phyloP scores from a whole-genome alignment of 179 eudicot species.

The Beta lomatogona region DNA sequence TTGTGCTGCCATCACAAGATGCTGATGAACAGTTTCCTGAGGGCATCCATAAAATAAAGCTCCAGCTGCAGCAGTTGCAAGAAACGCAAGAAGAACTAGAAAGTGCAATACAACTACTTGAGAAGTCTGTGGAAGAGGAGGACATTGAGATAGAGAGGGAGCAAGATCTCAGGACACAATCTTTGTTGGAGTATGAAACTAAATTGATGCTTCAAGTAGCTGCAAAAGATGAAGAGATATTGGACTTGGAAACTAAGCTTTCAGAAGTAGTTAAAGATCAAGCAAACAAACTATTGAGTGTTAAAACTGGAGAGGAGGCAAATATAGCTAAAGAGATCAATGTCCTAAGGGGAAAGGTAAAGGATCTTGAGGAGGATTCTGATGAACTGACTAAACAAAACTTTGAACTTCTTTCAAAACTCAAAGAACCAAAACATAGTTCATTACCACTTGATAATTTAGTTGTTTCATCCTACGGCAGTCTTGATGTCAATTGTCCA shows the following conservation, averaged over 20 bases:
- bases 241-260: constrained; percentile 49
- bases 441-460: constrained; percentile 23
- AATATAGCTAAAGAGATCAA: constrained; percentile 48
- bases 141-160: constrained; percentile 49
- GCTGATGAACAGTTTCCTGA: constrained; percentile 24
- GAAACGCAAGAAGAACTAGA: constrained; percentile 62
- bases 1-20: constrained; percentile 10
- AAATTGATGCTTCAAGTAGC: constrained; percentile 50
- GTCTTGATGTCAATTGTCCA: constrained; percentile 28
- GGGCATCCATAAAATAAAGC: constrained; percentile 36
- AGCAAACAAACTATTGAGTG: constrained; percentile 30
- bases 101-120: constrained; percentile 44
- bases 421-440: constrained; percentile 44
- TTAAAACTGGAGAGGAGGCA: constrained; percentile 22
- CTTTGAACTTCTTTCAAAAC: constrained; percentile 61
- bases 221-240: constrained; percentile 65
- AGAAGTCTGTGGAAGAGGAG: constrained; percentile 53
- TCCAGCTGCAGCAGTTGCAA: constrained; percentile 49
- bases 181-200: constrained; percentile 44
- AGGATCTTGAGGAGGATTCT: constrained; percentile 74
- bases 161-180: constrained; percentile 28
- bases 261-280: constrained; percentile 34
- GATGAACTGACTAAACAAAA: constrained; percentile 77
- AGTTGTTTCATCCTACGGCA: constrained; percentile 30
- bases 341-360: constrained; percentile 53